phyloP scores from a whole-genome alignment of 495 filamentous ascomycete genomes.

The Aspergillus haitiensis region DNA sequence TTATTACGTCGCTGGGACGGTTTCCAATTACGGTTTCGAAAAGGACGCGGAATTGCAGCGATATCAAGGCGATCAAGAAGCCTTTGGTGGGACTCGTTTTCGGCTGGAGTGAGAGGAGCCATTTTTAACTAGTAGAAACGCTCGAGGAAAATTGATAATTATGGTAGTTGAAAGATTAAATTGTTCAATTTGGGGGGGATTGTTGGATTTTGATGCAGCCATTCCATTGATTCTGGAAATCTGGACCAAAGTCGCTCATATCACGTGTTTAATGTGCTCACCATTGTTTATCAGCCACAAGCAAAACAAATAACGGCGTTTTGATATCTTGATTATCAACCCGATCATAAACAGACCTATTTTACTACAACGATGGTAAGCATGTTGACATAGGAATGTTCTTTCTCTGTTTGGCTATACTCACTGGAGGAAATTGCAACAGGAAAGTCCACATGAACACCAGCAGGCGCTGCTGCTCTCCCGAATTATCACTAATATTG shows the following conservation, averaged over 20 bases:
- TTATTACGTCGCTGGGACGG: constrained; percentile 95
- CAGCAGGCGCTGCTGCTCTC: constrained; percentile 91
- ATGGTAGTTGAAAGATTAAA: background rate
- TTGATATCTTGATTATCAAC: background rate
- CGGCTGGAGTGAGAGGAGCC: constrained; percentile 47
- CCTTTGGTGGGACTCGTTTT: constrained; percentile 52
- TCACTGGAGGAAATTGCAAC: constrained; percentile 3
- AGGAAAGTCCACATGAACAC: constrained; percentile 98
- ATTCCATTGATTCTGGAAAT: background rate
- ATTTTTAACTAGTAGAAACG: constrained; percentile 22
- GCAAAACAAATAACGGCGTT: constrained; percentile 19
- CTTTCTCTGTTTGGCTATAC: background rate
- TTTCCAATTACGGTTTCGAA: constrained; percentile 85
- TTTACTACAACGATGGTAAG: constrained; percentile 23
- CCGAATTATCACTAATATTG: constrained; percentile 96
- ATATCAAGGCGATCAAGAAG: constrained; percentile 89
- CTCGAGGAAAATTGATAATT: too few species aligned
- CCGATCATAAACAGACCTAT: constrained; percentile 12
- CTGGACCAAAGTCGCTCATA: background rate
- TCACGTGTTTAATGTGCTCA: background rate
- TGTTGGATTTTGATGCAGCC: background rate
- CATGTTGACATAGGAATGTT: background rate
- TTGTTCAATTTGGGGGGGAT: background rate
- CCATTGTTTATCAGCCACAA: too few species aligned
- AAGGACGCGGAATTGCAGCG: constrained; percentile 74